Conservation (phyloP, 202 grass and related monocot genomes). For the Panicum virgatum region DNA sequence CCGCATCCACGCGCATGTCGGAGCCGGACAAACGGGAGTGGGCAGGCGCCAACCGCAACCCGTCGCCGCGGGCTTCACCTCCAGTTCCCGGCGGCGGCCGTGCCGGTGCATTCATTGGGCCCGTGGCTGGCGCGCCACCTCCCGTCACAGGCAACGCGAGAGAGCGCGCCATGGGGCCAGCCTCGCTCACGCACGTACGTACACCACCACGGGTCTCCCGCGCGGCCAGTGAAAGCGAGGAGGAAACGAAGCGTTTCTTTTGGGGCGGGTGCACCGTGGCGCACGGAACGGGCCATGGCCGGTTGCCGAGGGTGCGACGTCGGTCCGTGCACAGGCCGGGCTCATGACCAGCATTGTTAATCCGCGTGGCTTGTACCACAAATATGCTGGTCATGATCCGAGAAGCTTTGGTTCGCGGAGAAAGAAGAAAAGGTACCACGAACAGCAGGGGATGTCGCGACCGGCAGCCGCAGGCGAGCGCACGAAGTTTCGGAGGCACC, state of each 20-base stretch:
- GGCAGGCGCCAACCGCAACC: constrained; percentile 28
- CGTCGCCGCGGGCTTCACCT: constrained; percentile 36
- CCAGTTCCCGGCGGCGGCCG: constrained; percentile 24
- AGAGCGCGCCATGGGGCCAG: neutral
- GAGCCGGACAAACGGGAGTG: constrained; percentile 29
- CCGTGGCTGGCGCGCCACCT: constrained; percentile 1
- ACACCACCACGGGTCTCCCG: constrained; percentile 12
- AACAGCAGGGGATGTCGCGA: constrained; percentile 18
- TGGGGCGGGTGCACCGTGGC: constrained; percentile 33
- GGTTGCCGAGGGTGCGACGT: neutral
- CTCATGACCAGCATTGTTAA: constrained; percentile 1
- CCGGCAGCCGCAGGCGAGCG: no score
- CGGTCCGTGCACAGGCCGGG: neutral
- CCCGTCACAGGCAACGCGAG: neutral
- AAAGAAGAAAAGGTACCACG: neutral
- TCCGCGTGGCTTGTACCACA: constrained; percentile 1
- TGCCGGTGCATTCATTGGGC: constrained; percentile 42
- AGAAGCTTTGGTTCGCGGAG: constrained; percentile 1
- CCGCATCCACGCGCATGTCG: constrained; percentile 9
- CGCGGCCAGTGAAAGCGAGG: constrained; percentile 12
- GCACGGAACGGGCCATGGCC: neutral
- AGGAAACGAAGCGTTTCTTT: constrained; percentile 44
- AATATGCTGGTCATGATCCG: neutral
- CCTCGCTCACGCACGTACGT: constrained; percentile 18
- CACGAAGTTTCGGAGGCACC: no score